Conservation (phyloP, 805 yeast species). For the Torulaspora indica region DNA sequence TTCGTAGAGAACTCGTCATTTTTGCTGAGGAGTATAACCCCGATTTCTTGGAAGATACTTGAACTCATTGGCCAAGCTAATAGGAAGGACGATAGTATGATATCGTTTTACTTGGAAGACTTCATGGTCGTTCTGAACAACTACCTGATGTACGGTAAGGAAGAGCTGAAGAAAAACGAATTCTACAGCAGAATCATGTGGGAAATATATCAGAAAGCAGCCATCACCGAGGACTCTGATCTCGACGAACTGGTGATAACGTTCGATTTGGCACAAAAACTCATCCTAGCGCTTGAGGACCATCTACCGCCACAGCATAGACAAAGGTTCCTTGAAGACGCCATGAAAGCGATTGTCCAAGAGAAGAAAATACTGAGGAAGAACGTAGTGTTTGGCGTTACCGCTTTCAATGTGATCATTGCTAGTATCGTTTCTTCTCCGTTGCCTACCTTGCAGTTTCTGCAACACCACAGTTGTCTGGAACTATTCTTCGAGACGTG, state of each 20-base stretch:
- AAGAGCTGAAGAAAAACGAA: conserved; percentile 45
- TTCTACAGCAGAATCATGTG: conserved; percentile 47
- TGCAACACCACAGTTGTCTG: conserved; percentile 45
- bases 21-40: conserved; percentile 55
- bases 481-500: conserved; percentile 49
- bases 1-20: conserved; percentile 66
- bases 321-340: conserved; percentile 42
- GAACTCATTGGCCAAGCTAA: conserved; percentile 42
- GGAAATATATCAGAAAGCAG: conserved; percentile 45
- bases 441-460: conserved; percentile 44
- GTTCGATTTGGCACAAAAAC: conserved; percentile 59
- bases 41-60: conserved; percentile 71
- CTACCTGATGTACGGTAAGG: conserved; percentile 58
- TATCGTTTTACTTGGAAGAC: conserved; percentile 69
- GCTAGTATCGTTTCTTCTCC: conserved; percentile 63
- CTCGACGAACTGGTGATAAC: conserved; percentile 53
- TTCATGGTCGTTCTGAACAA: conserved; percentile 68
- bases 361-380: conserved; percentile 28
- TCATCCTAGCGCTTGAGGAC: conserved; percentile 54
- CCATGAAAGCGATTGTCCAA: conserved; percentile 36
- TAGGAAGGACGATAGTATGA: conserved; percentile 43
- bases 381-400: conserved; percentile 33
- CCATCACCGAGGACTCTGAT: conserved; percentile 45
- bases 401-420: conserved; percentile 51
- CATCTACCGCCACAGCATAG: conserved; percentile 42